Base-by-base conservation (phyloP, 106 monocot species). In the Platanthera zijinensis region DNA sequence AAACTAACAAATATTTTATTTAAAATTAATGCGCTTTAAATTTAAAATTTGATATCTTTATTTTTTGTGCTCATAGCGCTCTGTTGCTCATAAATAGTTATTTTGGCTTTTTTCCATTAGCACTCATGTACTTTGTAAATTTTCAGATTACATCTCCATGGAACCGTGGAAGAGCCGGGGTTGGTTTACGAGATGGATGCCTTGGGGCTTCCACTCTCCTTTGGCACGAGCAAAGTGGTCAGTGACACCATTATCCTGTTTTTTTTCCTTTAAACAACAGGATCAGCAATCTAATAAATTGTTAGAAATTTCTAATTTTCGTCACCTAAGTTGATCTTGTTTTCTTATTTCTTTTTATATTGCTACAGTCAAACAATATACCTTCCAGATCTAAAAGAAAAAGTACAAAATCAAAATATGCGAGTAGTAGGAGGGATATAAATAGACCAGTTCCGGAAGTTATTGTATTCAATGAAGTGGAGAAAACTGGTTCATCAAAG, bases 201-300 rank as follows among this genome's bases (percentile, higher is more conserved):
- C 70, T 76, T 92, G 81, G 95, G 92, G 9, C 92, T 95, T 30
- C 95, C 95, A 56, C 77, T 83, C 69, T 88, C 95, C 21, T 95
- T 95, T 74, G 77, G 67, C 19, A 83, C 92, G 52, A 86, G 61
- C 74, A 92, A 88, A 69, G 77, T 80, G 77, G 92, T 75, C 84
- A 78, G 79, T 77, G 73, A 3, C 78, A 22, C 5, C 25, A 52
- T 25, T 54, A 66, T 10, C 19, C 8, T 61, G 3, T 39, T 74
- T 52, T 6, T 15, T 76, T 13, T 28, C 11, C 22, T 76, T 14
- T 19, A 53, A 74, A 9, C 28, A 74, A 4, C 25, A 39, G 28
- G 10, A 11, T 54, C 53, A 52, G 52, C 10, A 7, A 7, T 75
- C 72, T 51, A 10, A 39, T 39, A 39, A 39, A 10, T 22, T 48